These are phyloP conservation scores for Macrolepiota albuminosa DNA, from an alignment of 768 basidiomycete species.

Conservation along the genomic window DNA sequence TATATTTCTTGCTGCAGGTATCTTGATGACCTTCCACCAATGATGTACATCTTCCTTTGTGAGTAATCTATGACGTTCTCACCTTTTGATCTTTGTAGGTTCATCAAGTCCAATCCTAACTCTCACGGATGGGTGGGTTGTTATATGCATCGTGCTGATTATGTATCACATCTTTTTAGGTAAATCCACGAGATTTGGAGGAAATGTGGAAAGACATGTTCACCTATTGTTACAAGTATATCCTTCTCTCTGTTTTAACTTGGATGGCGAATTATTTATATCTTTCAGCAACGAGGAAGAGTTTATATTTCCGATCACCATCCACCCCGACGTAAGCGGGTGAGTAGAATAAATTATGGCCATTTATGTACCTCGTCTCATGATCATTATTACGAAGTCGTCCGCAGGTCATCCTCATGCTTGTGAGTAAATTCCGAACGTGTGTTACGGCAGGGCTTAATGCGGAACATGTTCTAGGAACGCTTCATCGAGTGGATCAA, in stretches of 20 bases:
- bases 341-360: conserved; percentile 21
- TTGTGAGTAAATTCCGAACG: conserved; percentile 30
- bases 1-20: conserved; percentile 32
- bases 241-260: neutral
- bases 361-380: neutral
- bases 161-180: conserved; percentile 26
- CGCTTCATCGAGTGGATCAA: conserved; percentile 75
- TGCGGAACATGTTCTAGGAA: conserved; percentile 33
- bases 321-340: conserved; percentile 77
- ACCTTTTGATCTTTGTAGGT: conserved; percentile 36
- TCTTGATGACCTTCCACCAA: conserved; percentile 69
- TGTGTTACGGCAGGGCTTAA: neutral
- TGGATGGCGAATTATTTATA: neutral
- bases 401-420: conserved; percentile 71
- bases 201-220: conserved; percentile 77
- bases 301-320: conserved; percentile 72
- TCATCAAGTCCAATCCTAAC: conserved; percentile 62
- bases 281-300: conserved; percentile 49
- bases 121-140: conserved; percentile 63
- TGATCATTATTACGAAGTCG: conserved; percentile 29
- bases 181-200: conserved; percentile 62
- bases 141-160: neutral
- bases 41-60: conserved; percentile 43
- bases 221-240: conserved; percentile 57
- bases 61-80: neutral